Conservation (phyloP, 805 yeast species). For the Ogataea ramenticola region DNA sequence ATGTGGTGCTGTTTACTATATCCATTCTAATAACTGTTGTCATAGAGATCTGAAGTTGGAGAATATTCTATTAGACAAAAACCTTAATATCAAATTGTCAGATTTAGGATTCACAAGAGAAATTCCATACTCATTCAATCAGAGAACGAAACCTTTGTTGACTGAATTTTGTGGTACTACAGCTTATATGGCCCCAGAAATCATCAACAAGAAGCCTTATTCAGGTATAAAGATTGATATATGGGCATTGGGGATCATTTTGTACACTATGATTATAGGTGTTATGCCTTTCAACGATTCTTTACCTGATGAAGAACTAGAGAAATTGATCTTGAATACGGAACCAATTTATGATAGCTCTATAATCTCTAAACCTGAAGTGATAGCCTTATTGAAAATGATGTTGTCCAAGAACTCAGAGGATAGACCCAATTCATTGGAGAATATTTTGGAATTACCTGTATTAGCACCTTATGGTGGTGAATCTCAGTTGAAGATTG, state of each 20-base stretch:
- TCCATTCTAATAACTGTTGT: constrained; percentile 70
- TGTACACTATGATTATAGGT: constrained; percentile 79
- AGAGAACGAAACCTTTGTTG: constrained; percentile 31
- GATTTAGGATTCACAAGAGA: constrained; percentile 96
- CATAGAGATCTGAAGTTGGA: constrained; percentile 85
- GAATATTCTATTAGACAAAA: constrained; percentile 57
- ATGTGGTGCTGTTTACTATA: constrained; percentile 58
- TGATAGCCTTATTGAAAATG: constrained; percentile 42
- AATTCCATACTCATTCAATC: constrained; percentile 24
- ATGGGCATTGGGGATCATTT: constrained; percentile 88
- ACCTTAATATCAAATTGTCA: constrained; percentile 62
- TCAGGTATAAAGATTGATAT: constrained; percentile 78
- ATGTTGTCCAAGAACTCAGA: constrained; percentile 63
- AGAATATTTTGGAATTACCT: constrained; percentile 44
- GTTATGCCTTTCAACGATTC: constrained; percentile 91
- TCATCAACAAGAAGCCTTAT: constrained; percentile 60
- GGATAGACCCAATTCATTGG: constrained; percentile 47
- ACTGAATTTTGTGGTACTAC: constrained; percentile 92
- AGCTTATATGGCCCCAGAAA: constrained; percentile 95
- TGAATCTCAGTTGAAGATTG: constrained; percentile 29
- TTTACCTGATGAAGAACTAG: constrained; percentile 47
- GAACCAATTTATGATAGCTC: constrained; percentile 52
- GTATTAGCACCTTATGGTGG: constrained; percentile 42
- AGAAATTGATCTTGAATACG: constrained; percentile 49
- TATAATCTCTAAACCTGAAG: constrained; percentile 32